These are phyloP conservation scores for Malassezia psittaci DNA, from an alignment of 1,284 basidiomycete genomes.

Conservation along the genomic window DNA sequence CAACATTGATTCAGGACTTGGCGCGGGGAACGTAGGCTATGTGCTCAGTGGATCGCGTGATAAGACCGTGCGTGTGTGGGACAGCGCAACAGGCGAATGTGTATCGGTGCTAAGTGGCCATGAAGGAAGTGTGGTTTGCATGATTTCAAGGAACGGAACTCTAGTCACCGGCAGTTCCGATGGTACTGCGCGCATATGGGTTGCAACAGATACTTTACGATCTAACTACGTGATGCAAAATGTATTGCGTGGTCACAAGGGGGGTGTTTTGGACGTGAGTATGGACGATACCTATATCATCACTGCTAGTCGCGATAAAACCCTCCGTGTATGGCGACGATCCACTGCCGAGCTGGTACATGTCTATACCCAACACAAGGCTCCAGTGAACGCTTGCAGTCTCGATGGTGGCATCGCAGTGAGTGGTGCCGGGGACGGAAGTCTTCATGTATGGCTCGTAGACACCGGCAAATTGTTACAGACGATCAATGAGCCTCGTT, in stretches of 20 bases:
- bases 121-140: slow-evolving; percentile 10
- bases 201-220: too few relatives aligned
- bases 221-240: not conserved
- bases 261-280: slow-evolving; percentile 3
- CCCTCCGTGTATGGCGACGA: slow-evolving; percentile 13
- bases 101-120: slow-evolving; percentile 4
- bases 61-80: slow-evolving; percentile 7
- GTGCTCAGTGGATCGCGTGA: slow-evolving; percentile 15
- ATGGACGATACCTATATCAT: slow-evolving; percentile 6
- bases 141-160: not conserved
- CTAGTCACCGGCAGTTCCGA: slow-evolving; percentile 15
- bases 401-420: slow-evolving; percentile 3
- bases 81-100: slow-evolving; percentile 1
- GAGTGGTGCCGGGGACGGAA: slow-evolving; percentile 10
- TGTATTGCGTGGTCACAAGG: slow-evolving; percentile 7
- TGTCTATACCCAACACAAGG: not conserved
- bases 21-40: not conserved
- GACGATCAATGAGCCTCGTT: not conserved
- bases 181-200: slow-evolving; percentile 11
- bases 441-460: slow-evolving; percentile 1
- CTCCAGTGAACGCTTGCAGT: slow-evolving; percentile 11
- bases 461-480: not conserved
- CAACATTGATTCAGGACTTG: not conserved
- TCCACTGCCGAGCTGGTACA: not conserved
- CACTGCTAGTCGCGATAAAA: slow-evolving; percentile 13